These are phyloP conservation scores for Neohortaea acidophila DNA, from an alignment of 495 filamentous ascomycete genomes.

Conservation along the genomic window DNA sequence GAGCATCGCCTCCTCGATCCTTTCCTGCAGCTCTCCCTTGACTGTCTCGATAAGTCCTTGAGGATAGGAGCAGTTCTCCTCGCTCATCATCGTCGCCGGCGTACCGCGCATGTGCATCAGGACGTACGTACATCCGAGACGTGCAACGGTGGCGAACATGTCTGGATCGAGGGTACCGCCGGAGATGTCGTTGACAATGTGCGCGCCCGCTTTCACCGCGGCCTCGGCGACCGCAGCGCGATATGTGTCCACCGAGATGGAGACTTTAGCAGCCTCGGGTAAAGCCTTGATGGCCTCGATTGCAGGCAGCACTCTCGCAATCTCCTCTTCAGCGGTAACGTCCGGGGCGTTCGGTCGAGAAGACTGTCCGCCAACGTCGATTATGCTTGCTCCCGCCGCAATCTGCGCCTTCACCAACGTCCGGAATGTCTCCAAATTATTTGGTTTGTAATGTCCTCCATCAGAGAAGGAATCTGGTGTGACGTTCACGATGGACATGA, in stretches of 20 bases:
- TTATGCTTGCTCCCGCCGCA: conserved; percentile 55
- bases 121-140: conserved; percentile 64
- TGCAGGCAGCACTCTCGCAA: conserved; percentile 60
- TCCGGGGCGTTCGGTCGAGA: conserved; percentile 59
- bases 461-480: conserved; percentile 97
- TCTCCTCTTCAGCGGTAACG: conserved; percentile 56
- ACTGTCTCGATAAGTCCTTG: conserved; percentile 57
- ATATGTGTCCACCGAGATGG: conserved; percentile 86
- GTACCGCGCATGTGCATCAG: conserved; percentile 94
- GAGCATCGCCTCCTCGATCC: conserved; percentile 60
- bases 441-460: conserved; percentile 47
- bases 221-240: conserved; percentile 68
- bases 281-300: conserved; percentile 58
- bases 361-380: conserved; percentile 89
- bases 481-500: conserved; percentile 92
- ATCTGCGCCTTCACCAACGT: conserved; percentile 42
- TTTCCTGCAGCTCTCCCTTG: conserved; percentile 48
- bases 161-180: conserved; percentile 61
- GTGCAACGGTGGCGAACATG: conserved; percentile 71
- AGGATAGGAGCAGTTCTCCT: conserved; percentile 41
- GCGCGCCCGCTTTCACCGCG: conserved; percentile 67
- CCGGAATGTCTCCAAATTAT: conserved; percentile 28
- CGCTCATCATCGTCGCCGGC: conserved; percentile 63
- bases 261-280: conserved; percentile 43
- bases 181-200: conserved; percentile 92